phyloP scores from a whole-genome alignment of 805 yeast species.

The Saturnispora quitensis region DNA sequence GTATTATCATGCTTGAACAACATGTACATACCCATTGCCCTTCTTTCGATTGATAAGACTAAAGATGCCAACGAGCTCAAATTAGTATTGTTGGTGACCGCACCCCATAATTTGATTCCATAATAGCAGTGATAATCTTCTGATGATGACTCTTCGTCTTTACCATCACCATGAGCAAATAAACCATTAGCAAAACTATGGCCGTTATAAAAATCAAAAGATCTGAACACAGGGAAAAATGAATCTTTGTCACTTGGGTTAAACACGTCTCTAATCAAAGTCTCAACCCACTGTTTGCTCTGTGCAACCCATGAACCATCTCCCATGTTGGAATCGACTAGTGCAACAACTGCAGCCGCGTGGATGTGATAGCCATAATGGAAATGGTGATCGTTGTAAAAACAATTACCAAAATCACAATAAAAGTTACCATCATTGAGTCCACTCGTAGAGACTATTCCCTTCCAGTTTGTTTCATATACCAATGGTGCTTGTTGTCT shows the following conservation, averaged over 20 bases:
- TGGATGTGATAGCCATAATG: slow-evolving; percentile 79
- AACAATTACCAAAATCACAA: slow-evolving; percentile 60
- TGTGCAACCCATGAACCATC: slow-evolving; percentile 40
- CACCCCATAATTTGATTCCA: slow-evolving; percentile 64
- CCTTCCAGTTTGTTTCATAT: slow-evolving; percentile 75
- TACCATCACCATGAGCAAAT: slow-evolving; percentile 54
- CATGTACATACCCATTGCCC: slow-evolving; percentile 50
- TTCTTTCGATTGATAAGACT: slow-evolving; percentile 45
- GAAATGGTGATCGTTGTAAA: slow-evolving; percentile 81
- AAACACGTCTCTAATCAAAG: slow-evolving; percentile 57
- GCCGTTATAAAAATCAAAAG: slow-evolving; percentile 65
- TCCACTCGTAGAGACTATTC: slow-evolving; percentile 63
- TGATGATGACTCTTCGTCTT: slow-evolving; percentile 61
- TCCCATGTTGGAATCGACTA: slow-evolving; percentile 45
- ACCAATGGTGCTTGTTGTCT: slow-evolving; percentile 62
- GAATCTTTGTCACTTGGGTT: slow-evolving; percentile 46
- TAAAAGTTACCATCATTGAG: slow-evolving; percentile 27
- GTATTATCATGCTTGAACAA: slow-evolving; percentile 39
- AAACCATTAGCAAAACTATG: slow-evolving; percentile 73
- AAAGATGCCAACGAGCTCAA: slow-evolving; percentile 49
- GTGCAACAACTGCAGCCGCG: slow-evolving; percentile 73
- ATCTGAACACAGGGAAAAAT: slow-evolving; percentile 55
- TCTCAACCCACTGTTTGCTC: slow-evolving; percentile 49
- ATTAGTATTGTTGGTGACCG: slow-evolving; percentile 40
- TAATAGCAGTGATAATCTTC: slow-evolving; percentile 66